phyloP scores from a whole-genome alignment of 1,139 yeast genomes.

The Geotrichum europaeum region DNA sequence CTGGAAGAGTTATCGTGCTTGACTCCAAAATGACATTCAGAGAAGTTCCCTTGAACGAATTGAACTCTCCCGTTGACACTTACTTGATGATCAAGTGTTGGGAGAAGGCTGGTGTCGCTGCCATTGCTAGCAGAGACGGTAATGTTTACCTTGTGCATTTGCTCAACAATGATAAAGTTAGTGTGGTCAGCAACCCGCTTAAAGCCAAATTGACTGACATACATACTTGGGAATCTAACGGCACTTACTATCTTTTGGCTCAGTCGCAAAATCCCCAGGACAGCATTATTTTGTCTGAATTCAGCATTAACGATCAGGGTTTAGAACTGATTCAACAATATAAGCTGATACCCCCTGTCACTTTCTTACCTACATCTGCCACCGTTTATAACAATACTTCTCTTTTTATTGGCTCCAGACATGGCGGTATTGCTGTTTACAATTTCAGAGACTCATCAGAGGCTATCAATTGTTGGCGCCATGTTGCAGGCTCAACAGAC shows the following conservation, averaged over 20 bases:
- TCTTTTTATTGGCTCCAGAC: constrained; percentile 64
- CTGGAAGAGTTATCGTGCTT: constrained; percentile 44
- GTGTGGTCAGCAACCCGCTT: constrained; percentile 20
- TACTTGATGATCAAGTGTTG: constrained; percentile 51
- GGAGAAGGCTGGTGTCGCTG: constrained; percentile 37
- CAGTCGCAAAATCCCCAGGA: constrained; percentile 68
- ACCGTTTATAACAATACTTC: constrained; percentile 38
- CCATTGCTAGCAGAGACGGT: constrained; percentile 52
- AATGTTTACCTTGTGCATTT: constrained; percentile 45
- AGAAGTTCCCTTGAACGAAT: constrained; percentile 34
- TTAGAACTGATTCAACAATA: constrained; percentile 2
- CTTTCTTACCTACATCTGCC: constrained; percentile 56
- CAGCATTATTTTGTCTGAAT: constrained; percentile 45
- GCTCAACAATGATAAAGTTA: constrained; percentile 24
- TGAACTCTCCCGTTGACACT: constrained; percentile 38
- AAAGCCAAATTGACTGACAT: constrained; percentile 51
- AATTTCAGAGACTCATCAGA: constrained; percentile 31
- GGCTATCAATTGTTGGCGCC: constrained; percentile 41
- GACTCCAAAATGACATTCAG: constrained; percentile 25
- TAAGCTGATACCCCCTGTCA: constrained; percentile 28
- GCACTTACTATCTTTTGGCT: constrained; percentile 39
- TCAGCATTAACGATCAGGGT: constrained; percentile 1
- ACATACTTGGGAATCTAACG: constrained; percentile 34
- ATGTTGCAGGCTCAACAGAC: constrained; percentile 25
- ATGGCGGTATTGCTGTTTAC: constrained; percentile 58